Percentiles rank a stretch among this genome's conserved stretches.
Evolutionary conservation across 2,329 filamentous ascomycete species (phyloP).

Genomic region (Coniella lustricola): DNA sequence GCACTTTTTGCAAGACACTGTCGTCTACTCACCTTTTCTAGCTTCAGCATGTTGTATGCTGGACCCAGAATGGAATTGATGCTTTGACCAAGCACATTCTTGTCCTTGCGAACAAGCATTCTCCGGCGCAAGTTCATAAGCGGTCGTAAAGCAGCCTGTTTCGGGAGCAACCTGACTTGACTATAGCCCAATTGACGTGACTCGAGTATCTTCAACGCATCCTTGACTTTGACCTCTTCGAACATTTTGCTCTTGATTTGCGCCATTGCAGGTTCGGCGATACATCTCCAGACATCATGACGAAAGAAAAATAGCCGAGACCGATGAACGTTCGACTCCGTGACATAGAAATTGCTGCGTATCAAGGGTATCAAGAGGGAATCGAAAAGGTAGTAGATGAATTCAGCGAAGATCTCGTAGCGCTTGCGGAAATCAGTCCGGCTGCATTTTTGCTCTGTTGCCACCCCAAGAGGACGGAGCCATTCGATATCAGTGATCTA

Average conservation of each 20-base stretch:
- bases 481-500: slow-evolving; percentile 65
- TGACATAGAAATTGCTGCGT: slow-evolving; percentile 85
- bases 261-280: slow-evolving; percentile 67
- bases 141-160: slow-evolving; percentile 66
- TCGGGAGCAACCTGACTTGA: slow-evolving; percentile 75
- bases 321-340: slow-evolving; percentile 74
- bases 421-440: slow-evolving; percentile 69
- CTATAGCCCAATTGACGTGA: slow-evolving; percentile 66
- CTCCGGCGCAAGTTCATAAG: slow-evolving; percentile 80
- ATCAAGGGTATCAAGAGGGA: slow-evolving; percentile 84
- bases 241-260: slow-evolving; percentile 67
- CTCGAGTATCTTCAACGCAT: slow-evolving; percentile 51
- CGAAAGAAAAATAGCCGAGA: slow-evolving; percentile 88
- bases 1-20: background rate
- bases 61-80: slow-evolving; percentile 62
- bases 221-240: slow-evolving; percentile 59
- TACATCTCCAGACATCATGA: slow-evolving; percentile 79
- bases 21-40: slow-evolving; percentile 57
- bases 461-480: slow-evolving; percentile 53
- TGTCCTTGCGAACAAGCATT: slow-evolving; percentile 42
- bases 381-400: slow-evolving; percentile 90
- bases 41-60: slow-evolving; percentile 67
- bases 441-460: slow-evolving; percentile 49
- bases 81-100: slow-evolving; percentile 50
- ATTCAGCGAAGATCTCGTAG: slow-evolving; percentile 70